These are phyloP conservation scores for Aristolochia fimbriata DNA, from an alignment of 164 flowering plant species.

Conservation along the genomic window DNA sequence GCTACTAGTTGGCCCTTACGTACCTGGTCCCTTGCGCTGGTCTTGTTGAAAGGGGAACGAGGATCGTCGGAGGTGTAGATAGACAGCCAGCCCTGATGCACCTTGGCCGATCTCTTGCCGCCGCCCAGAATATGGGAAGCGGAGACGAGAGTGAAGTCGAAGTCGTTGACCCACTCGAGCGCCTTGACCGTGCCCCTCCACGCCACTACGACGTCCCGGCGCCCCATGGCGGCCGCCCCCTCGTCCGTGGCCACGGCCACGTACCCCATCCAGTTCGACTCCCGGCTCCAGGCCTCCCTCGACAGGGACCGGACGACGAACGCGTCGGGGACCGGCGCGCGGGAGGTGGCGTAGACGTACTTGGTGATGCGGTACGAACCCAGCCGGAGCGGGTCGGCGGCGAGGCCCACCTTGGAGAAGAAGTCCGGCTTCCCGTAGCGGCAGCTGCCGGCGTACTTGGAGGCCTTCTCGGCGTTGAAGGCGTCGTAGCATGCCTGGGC, in stretches of 20 bases:
- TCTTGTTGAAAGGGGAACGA: conserved; percentile 23
- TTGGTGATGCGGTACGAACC: conserved; percentile 29
- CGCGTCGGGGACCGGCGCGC: conserved; percentile 22
- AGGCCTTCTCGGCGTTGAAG: conserved; percentile 26
- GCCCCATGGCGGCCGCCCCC: conserved; percentile 26
- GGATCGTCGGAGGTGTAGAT: conserved; percentile 35
- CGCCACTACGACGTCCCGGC: conserved; percentile 40
- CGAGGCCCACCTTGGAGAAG: conserved; percentile 21
- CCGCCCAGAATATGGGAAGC: conserved; percentile 18
- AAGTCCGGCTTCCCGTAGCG: conserved; percentile 20
- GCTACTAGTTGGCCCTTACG: neutral
- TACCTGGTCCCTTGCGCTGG: conserved; percentile 49
- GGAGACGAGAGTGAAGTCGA: conserved; percentile 21
- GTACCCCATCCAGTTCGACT: conserved; percentile 46
- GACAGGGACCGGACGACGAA: conserved; percentile 28
- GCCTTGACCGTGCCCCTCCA: conserved; percentile 34
- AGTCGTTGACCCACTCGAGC: conserved; percentile 34
- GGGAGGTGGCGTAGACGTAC: conserved; percentile 35
- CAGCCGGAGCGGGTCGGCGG: too few relatives aligned
- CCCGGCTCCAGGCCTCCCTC: conserved; percentile 33
- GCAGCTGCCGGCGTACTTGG: conserved; percentile 33
- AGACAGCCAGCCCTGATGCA: conserved; percentile 34
- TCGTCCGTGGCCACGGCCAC: conserved; percentile 57
- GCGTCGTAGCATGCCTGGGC: conserved; percentile 31
- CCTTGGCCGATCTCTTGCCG: conserved; percentile 1